Evolutionary conservation across 441 rosid species (phyloP), one percentile per base, ranked within the genome.

Genomic region (Populus hybrid): DNA sequence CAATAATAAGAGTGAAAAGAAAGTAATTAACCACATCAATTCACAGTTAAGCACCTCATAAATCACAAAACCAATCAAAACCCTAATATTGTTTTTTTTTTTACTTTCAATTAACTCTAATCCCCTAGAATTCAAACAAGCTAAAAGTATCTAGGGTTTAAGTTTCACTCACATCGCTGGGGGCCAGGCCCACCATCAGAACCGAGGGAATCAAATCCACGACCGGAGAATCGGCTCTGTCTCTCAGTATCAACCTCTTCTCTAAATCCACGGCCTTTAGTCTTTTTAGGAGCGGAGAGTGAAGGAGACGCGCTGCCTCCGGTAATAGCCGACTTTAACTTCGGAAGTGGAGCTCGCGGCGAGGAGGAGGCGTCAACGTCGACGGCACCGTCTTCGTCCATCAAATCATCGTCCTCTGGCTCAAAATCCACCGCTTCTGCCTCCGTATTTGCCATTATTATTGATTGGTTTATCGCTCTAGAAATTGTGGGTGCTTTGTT

Each of bases 371-470:
- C 82, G 72, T 92, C 93, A 29, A 73, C 90, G 14, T 88, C 93
- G 21, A 81, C 94, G 12, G 78, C 84, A 7, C 83, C 89, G 5
- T 94, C 98, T 84, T 96, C 99, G 86, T 94, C 98, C 98, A 96
- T 94, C 77, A 96, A 90, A 80, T 93, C 98, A 71, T 96, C 98
- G 11, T 94, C 97, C 89, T 96, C 98, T 14, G 92, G 96, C 89
- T 94, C 97, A 42, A 92, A 94, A 85, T 96, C 98, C 40, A 94
- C 81, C 21, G 98, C 98, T 73, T 94, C 98, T 24, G 90, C 87
- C 23, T 96, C 97, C 74, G 82, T 86, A 77, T 75, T 82, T 9
- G 84, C 84, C 84, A 82, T 78, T 63, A 23, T 28, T 26, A 8
- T 59, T 1, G 26, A 59, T 3, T 59, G 12, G 24, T 29, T 23